Conservation (phyloP, 306 rosid genomes). For the Fagus sylvatica region DNA sequence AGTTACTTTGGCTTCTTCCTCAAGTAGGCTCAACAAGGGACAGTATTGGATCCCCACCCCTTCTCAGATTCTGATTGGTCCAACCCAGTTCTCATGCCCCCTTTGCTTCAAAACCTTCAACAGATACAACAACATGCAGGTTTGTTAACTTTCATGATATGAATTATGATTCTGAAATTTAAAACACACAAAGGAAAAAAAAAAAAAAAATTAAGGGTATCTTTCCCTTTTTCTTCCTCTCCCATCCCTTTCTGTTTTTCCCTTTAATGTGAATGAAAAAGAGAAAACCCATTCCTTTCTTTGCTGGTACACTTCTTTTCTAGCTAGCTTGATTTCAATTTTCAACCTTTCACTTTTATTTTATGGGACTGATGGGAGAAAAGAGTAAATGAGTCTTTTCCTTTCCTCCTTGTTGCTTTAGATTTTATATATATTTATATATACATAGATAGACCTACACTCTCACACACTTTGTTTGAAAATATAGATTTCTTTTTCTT, state of each 20-base stretch:
- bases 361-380: slow-evolving; percentile 24
- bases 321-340: slow-evolving; percentile 35
- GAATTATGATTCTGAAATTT: not conserved
- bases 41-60: slow-evolving; percentile 99
- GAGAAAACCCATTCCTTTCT: slow-evolving; percentile 32
- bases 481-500: not conserved
- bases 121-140: slow-evolving; percentile 99
- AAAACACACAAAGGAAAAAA: not conserved
- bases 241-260: slow-evolving; percentile 38
- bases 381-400: slow-evolving; percentile 24
- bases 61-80: slow-evolving; percentile 86
- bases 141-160: slow-evolving; percentile 16
- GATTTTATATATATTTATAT: slow-evolving; percentile 1
- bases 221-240: not conserved
- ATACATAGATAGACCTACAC: too few species aligned
- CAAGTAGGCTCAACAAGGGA: slow-evolving; percentile 56
- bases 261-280: slow-evolving; percentile 47
- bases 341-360: slow-evolving; percentile 48
- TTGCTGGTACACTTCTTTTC: slow-evolving; percentile 33
- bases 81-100: slow-evolving; percentile 91
- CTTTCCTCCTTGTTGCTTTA: slow-evolving; percentile 19
- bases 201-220: slow-evolving; percentile 4
- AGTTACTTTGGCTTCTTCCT: slow-evolving; percentile 27
- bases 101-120: slow-evolving; percentile 97
- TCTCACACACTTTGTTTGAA: slow-evolving; percentile 6